Evolutionary conservation across 192 early-diverging fungal species (phyloP).

Genomic region (Coemansia sp.): DNA sequence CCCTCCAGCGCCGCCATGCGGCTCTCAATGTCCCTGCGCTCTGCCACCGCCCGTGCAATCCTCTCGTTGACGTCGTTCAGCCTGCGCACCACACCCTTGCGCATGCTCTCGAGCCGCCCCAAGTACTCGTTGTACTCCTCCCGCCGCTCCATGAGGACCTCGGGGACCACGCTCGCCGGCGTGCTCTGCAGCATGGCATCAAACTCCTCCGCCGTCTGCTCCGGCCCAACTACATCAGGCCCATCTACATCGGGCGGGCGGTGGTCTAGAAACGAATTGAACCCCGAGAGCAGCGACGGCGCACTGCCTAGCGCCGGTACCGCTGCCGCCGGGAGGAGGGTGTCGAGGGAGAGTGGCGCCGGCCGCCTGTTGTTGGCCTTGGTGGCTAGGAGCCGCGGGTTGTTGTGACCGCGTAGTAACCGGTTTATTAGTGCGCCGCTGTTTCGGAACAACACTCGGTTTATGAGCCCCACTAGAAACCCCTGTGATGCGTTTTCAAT

Average conservation of each 20-base stretch:
- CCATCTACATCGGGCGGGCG: background rate
- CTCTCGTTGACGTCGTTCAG: conserved; percentile 23
- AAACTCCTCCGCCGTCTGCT: conserved; percentile 22
- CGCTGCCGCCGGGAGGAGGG: no score
- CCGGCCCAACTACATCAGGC: conserved; percentile 6
- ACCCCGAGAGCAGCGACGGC: conserved; percentile 41
- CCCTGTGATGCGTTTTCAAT: conserved; percentile 24
- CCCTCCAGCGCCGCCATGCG: conserved; percentile 4
- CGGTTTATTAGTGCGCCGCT: conserved; percentile 25
- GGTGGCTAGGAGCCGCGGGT: background rate
- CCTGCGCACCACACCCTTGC: conserved; percentile 12
- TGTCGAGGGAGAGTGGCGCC: background rate
- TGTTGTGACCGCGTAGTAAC: conserved; percentile 16
- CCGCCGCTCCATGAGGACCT: conserved; percentile 24
- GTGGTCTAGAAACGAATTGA: conserved; percentile 21
- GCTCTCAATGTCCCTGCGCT: conserved; percentile 21
- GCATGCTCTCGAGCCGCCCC: conserved; percentile 15
- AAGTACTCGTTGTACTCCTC: conserved; percentile 35
- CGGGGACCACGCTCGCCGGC: conserved; percentile 1
- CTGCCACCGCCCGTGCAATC: conserved; percentile 13
- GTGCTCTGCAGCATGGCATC: conserved; percentile 17
- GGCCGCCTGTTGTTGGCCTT: background rate
- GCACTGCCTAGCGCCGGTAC: conserved; percentile 11
- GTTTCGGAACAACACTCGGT: conserved; percentile 30
- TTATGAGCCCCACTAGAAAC: conserved; percentile 26